These are phyloP conservation scores for Carex arenaria DNA, from an alignment of 202 grass and related monocot species.

Conservation along the genomic window DNA sequence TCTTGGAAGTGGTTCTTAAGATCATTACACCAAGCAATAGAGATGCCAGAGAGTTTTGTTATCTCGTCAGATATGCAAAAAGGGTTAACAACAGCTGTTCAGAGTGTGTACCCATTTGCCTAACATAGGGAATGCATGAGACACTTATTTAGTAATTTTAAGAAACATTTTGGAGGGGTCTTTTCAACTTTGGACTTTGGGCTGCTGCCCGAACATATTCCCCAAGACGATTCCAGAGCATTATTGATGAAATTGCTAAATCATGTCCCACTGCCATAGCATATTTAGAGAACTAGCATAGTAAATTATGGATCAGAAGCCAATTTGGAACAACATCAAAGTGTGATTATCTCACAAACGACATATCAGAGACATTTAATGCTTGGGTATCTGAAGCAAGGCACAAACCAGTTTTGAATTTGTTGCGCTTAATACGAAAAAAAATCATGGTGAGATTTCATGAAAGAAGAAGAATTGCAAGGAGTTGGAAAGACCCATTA, in stretches of 20 bases:
- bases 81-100: too few relatives aligned
- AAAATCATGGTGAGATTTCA: slow-evolving; percentile 20
- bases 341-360: slow-evolving; percentile 25
- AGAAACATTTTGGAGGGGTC: neutral
- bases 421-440: neutral
- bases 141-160: too few relatives aligned
- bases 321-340: neutral
- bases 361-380: slow-evolving; percentile 8
- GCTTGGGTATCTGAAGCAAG: neutral
- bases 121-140: too few relatives aligned
- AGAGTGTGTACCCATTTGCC: too few relatives aligned
- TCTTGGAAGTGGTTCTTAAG: too few relatives aligned
- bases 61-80: too few relatives aligned
- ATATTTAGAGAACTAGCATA: neutral
- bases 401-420: neutral
- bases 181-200: slow-evolving; percentile 11
- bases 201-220: neutral
- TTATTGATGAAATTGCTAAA: neutral
- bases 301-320: slow-evolving; percentile 18
- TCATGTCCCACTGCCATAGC: neutral
- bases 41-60: too few relatives aligned
- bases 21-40: too few relatives aligned
- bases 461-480: neutral
- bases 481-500: neutral
- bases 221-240: neutral